phyloP scores from a whole-genome alignment of 148 eudicot genomes.

The Fallopia convolvulus region DNA sequence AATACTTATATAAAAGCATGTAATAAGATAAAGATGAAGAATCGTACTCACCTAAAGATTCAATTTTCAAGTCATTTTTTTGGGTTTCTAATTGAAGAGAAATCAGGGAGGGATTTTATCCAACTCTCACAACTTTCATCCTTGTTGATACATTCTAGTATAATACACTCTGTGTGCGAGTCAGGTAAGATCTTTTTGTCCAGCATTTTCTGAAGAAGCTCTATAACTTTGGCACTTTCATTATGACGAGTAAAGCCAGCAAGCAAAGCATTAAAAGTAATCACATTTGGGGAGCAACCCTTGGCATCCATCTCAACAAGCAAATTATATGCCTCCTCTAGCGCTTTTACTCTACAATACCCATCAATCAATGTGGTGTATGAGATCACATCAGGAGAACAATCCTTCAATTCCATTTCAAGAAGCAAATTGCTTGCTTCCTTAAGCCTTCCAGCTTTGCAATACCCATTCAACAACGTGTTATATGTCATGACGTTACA shows the following conservation, averaged over 20 bases:
- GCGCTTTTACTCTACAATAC: no score
- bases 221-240: neutral
- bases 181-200: neutral
- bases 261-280: neutral
- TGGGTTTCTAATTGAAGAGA: neutral
- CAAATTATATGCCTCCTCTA: neutral
- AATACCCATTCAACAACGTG: no score
- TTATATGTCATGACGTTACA: no score
- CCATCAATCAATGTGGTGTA: no score
- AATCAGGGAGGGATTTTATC: neutral
- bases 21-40: no score
- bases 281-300: conserved; percentile 14
- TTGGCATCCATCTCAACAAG: neutral
- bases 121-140: no score
- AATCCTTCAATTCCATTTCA: conserved; percentile 16
- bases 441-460: no score
- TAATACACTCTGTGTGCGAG: neutral
- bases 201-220: no score
- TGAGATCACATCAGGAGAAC: conserved; percentile 6
- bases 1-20: no score
- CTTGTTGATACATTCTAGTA: neutral
- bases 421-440: conserved; percentile 13
- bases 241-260: neutral
- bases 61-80: no score
- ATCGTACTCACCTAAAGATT: neutral